Base-by-base conservation (phyloP, 176 grass and related monocot genomes). In the Leersia perrieri region DNA sequence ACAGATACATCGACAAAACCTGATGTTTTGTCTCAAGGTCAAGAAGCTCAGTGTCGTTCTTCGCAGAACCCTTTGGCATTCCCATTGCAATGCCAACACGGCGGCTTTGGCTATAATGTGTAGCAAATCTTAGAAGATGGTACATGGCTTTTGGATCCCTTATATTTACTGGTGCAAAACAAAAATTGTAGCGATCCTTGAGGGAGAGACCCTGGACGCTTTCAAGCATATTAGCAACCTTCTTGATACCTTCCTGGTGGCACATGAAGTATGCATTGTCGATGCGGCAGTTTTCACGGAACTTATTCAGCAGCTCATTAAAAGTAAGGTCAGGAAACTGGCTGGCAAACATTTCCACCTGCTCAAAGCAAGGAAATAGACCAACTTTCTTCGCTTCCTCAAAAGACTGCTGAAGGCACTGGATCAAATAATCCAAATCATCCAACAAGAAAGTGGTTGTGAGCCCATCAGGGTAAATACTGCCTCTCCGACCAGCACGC, bases 21-120 rank as follows among this genome's bases (percentile, higher is more conserved):
- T 98, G 95, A 75, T 98, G 95, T 76, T 98, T 98, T 34, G 95
- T 91, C 86, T 98, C 95, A 20, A 98, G 93, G 75, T 98, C 92
- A 63, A 98, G 88, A 34, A 98, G 80, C 78, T 98, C 95, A 53
- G 86, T 82, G 76, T 98, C 95, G n/a, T 98, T 94, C 78, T 32
- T 91, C 20, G 95, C 95, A 65, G 95, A 98, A 62, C 84, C 65
- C 31, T 73, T 91, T 15, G 95, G 95, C 83, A 98, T 78, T 79
- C 95, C 95, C 92, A 98, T 93, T 11, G 95, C 90, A 45, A 98
- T 95, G 79, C 81, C 79, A 69, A 98, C 95, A 33, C 85, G 90
- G 11, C 81, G 86, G 65, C 86, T 91, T 68, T 95, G 82, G 66
- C 86, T 89, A 66, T 95, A 98, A 58, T 89, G 85, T 42, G 80